A percentile compares a stretch with the other conserved stretches of the same genome.
Evolutionary conservation across 2,329 filamentous ascomycete genomes (phyloP).

Genomic region (Cladosporium austrohemisphaericum): DNA sequence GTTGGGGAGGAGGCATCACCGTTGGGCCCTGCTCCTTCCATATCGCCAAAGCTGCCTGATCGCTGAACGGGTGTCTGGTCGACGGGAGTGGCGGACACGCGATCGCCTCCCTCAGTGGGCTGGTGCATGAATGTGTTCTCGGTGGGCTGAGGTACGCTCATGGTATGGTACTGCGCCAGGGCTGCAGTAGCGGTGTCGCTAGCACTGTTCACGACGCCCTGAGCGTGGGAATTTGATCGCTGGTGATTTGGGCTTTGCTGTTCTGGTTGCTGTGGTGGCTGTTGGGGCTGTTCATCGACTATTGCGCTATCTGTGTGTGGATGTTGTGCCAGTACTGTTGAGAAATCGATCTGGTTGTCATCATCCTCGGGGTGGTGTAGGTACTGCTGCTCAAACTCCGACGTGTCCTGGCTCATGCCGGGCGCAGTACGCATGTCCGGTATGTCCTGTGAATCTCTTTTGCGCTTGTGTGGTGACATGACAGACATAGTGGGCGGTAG

Average conservation of each 20-base stretch:
- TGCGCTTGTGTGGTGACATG: constrained; percentile 36
- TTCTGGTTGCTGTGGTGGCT: constrained; percentile 11
- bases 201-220: constrained; percentile 39
- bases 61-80: constrained; percentile 20
- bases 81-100: constrained; percentile 17
- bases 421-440: constrained; percentile 36
- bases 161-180: constrained; percentile 49
- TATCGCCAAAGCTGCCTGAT: constrained; percentile 17
- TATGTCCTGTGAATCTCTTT: constrained; percentile 46
- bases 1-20: constrained; percentile 22
- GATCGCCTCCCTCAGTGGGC: constrained; percentile 18
- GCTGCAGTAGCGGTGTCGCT: constrained; percentile 60
- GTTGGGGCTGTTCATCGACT: constrained; percentile 6
- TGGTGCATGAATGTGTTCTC: constrained; percentile 46
- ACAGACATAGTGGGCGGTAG: constrained; percentile 4
- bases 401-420: constrained; percentile 20
- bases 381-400: constrained; percentile 33
- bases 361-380: constrained; percentile 38
- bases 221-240: constrained; percentile 14
- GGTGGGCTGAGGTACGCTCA: constrained; percentile 55
- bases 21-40: constrained; percentile 1
- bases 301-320: constrained; percentile 5
- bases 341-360: constrained; percentile 43
- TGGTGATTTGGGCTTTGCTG: constrained; percentile 17
- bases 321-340: constrained; percentile 31